phyloP scores from a whole-genome alignment of 148 eudicot species.

The Amaranthus palmeri region DNA sequence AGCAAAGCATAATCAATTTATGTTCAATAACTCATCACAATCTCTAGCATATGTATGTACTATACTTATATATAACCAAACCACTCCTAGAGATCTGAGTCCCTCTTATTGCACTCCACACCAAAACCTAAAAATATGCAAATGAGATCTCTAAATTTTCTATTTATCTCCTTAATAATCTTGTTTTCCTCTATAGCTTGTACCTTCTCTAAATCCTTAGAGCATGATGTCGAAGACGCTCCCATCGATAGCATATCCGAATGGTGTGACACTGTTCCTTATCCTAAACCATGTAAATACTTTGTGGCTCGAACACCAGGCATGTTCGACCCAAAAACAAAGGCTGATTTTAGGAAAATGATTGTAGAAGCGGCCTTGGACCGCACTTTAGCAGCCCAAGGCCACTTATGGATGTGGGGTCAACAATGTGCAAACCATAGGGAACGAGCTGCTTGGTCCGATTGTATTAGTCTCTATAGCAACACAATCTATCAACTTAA shows the following conservation, averaged over 20 bases:
- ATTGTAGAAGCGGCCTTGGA: conserved; percentile 46
- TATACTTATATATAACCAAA: background rate
- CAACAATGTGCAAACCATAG: conserved; percentile 32
- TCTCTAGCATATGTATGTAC: background rate
- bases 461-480: conserved; percentile 50
- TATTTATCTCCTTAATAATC: conserved; percentile 12
- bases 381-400: conserved; percentile 35
- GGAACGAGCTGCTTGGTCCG: conserved; percentile 44
- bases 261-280: conserved; percentile 59
- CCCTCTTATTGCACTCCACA: conserved; percentile 7
- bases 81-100: conserved; percentile 17
- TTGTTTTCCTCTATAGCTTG: conserved; percentile 7
- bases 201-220: background rate
- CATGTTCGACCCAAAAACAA: conserved; percentile 25
- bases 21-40: background rate
- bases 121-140: background rate
- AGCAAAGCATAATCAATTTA: background rate
- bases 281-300: conserved; percentile 41
- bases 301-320: conserved; percentile 33
- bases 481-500: conserved; percentile 55
- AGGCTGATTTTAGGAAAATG: conserved; percentile 47
- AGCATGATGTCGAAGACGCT: conserved; percentile 2
- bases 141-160: conserved; percentile 16
- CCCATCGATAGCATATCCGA: conserved; percentile 22
- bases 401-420: conserved; percentile 32